Evolutionary conservation across 768 basidiomycete genomes (phyloP).

Genomic region (Amanita phalloides): DNA sequence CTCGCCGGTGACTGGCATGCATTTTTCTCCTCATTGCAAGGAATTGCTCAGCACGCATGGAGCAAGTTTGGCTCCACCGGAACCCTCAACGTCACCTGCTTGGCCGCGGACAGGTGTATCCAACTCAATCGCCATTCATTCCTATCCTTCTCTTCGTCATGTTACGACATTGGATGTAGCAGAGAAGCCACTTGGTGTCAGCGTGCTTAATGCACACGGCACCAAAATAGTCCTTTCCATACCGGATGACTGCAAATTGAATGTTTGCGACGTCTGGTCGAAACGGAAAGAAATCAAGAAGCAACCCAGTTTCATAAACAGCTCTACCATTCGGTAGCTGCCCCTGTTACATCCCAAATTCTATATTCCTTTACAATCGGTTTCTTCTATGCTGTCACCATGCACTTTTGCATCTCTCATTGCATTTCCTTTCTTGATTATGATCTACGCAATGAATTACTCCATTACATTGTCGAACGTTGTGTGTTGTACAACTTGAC

Average conservation of each 20-base stretch:
- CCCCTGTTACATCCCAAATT: neutral
- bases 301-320: conserved; percentile 18
- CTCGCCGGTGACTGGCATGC: conserved; percentile 57
- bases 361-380: neutral
- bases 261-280: conserved; percentile 19
- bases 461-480: conserved; percentile 4
- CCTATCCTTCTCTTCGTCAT: conserved; percentile 51
- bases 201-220: conserved; percentile 30
- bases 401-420: neutral
- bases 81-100: conserved; percentile 2
- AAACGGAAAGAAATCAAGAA: conserved; percentile 20
- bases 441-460: conserved; percentile 4
- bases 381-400: neutral
- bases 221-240: conserved; percentile 17
- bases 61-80: conserved; percentile 8
- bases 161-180: conserved; percentile 31
- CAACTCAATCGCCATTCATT: conserved; percentile 37
- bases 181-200: conserved; percentile 46
- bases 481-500: conserved; percentile 2
- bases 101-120: conserved; percentile 13
- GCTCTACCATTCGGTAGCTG: conserved; percentile 16
- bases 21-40: conserved; percentile 73
- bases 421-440: conserved; percentile 3
- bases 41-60: conserved; percentile 81
- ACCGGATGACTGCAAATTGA: conserved; percentile 16